phyloP scores from a whole-genome alignment of 2,329 filamentous ascomycete species.

The Pseudogymnoascus sp. region DNA sequence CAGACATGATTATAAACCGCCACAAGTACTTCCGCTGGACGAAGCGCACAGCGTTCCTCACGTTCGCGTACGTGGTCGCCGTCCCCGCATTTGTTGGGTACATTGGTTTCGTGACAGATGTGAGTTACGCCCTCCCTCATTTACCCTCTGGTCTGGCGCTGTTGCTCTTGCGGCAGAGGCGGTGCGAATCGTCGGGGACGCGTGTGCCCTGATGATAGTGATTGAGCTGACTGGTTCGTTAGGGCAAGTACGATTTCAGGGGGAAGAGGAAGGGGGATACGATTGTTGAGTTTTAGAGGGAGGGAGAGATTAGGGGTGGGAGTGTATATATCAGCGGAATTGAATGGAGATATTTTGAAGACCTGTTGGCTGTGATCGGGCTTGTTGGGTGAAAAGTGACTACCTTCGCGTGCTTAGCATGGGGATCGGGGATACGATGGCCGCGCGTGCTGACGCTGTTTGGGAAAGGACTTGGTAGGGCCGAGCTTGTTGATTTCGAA shows the following conservation, averaged over 20 bases:
- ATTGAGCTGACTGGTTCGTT: constrained; percentile 16
- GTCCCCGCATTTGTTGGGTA: constrained; percentile 65
- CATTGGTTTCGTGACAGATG: constrained; percentile 73
- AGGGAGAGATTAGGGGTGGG: constrained; percentile 8
- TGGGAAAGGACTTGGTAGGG: neutral
- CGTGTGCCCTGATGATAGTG: neutral
- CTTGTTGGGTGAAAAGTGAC: neutral
- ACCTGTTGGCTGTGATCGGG: neutral
- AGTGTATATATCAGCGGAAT: constrained; percentile 35
- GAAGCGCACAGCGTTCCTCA: constrained; percentile 68
- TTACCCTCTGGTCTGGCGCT: neutral
- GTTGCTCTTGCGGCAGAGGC: neutral
- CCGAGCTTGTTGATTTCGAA: neutral
- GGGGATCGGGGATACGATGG: neutral
- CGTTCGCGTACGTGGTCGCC: constrained; percentile 65
- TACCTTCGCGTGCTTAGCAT: neutral
- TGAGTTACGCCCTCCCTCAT: constrained; percentile 45
- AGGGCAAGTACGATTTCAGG: constrained; percentile 82
- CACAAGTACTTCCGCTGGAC: constrained; percentile 97
- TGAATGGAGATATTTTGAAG: neutral
- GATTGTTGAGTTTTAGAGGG: constrained; percentile 63
- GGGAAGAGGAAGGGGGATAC: constrained; percentile 84
- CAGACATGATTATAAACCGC: constrained; percentile 76
- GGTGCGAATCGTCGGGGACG: neutral
- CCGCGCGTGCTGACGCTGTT: neutral